These are phyloP conservation scores for Aspergillus jensenii DNA, from an alignment of 2,329 filamentous ascomycete genomes.

Conservation along the genomic window DNA sequence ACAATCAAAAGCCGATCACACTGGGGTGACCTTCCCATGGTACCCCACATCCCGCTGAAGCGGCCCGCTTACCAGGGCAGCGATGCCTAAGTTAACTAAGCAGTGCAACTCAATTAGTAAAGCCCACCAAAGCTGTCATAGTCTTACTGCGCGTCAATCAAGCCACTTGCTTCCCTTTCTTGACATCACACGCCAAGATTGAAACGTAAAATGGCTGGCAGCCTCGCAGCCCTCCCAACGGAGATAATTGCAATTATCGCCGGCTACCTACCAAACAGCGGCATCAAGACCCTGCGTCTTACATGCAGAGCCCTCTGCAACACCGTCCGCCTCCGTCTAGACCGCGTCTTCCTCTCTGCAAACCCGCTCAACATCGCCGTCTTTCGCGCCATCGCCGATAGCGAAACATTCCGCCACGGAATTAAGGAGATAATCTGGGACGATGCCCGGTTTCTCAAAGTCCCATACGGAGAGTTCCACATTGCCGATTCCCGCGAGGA, in stretches of 20 bases:
- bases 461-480: not conserved
- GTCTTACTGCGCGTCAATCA: too few relatives aligned
- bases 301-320: slow-evolving; percentile 18
- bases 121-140: too few relatives aligned
- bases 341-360: slow-evolving; percentile 43
- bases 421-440: slow-evolving; percentile 44
- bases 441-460: slow-evolving; percentile 14
- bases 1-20: too few relatives aligned
- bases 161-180: not conserved
- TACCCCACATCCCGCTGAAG: too few relatives aligned
- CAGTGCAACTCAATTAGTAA: too few relatives aligned
- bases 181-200: not conserved
- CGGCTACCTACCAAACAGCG: slow-evolving; percentile 22
- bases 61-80: too few relatives aligned
- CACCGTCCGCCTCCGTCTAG: slow-evolving; percentile 24
- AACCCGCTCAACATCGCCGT: slow-evolving; percentile 41
- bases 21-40: not conserved
- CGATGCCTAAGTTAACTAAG: too few relatives aligned
- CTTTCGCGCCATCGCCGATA: slow-evolving; percentile 36
- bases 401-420: slow-evolving; percentile 30
- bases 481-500: not conserved
- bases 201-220: not conserved
- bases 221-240: not conserved
- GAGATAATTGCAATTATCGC: not conserved
- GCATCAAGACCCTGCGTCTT: slow-evolving; percentile 29